phyloP scores from a whole-genome alignment of 2,329 filamentous ascomycete genomes.

The Dothistroma septosporum region DNA sequence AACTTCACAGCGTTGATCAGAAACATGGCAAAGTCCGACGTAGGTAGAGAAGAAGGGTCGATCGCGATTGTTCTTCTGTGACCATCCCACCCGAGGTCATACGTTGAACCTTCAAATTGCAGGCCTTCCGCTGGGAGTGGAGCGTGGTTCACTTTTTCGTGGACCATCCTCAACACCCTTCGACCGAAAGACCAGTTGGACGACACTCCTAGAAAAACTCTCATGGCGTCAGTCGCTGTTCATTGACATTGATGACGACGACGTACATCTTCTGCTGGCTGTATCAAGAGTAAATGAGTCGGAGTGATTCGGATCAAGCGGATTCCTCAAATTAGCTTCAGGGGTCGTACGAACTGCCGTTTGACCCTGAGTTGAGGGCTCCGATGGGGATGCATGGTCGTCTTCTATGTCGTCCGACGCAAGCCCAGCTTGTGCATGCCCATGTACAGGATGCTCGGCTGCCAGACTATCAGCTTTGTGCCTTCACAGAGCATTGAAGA shows the following conservation, averaged over 20 bases:
- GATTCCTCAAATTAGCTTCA: slow-evolving; percentile 40
- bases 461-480: slow-evolving; percentile 6
- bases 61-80: slow-evolving; percentile 31
- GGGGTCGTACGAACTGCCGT: slow-evolving; percentile 9
- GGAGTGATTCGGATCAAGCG: slow-evolving; percentile 35
- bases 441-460: slow-evolving; percentile 10
- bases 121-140: slow-evolving; percentile 44
- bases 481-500: background rate
- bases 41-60: slow-evolving; percentile 44
- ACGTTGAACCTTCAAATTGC: slow-evolving; percentile 50
- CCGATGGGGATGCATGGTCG: slow-evolving; percentile 8
- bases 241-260: background rate
- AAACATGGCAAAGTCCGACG: slow-evolving; percentile 50
- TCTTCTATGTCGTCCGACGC: slow-evolving; percentile 5
- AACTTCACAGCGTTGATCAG: slow-evolving; percentile 56
- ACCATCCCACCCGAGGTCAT: slow-evolving; percentile 52
- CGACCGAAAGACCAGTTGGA: slow-evolving; percentile 56
- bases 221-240: slow-evolving; percentile 1
- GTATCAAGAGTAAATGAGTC: slow-evolving; percentile 34
- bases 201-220: slow-evolving; percentile 53
- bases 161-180: slow-evolving; percentile 47
- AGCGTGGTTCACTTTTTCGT: slow-evolving; percentile 45
- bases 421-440: slow-evolving; percentile 1
- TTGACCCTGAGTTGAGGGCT: slow-evolving; percentile 6
- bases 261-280: slow-evolving; percentile 44